A percentile compares a stretch with the other conserved stretches of the same genome.
Evolutionary conservation across 2,329 filamentous ascomycete genomes (phyloP).

Genomic region (Alternaria hordeiaustralica): DNA sequence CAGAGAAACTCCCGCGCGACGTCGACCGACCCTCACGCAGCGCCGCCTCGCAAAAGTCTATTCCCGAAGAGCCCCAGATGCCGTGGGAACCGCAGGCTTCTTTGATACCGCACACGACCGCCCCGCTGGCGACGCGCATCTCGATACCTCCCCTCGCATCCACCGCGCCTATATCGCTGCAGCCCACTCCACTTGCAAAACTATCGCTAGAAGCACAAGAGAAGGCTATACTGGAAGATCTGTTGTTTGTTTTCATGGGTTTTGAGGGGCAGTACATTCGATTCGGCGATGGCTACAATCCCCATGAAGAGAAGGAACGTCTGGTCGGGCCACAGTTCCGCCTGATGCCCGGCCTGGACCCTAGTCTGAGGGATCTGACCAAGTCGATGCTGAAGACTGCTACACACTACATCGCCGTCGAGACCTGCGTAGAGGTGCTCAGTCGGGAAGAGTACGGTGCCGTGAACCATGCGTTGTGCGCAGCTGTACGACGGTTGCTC

Average conservation of each 20-base stretch:
- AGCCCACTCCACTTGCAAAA: constrained; percentile 71
- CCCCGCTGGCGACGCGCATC: constrained; percentile 74
- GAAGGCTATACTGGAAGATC: constrained; percentile 83
- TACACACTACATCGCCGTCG: constrained; percentile 88
- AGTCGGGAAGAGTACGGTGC: constrained; percentile 91
- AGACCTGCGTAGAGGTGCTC: constrained; percentile 92
- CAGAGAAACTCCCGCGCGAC: constrained; percentile 40
- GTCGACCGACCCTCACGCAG: constrained; percentile 31
- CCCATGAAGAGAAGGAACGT: constrained; percentile 82
- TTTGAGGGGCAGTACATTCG: constrained; percentile 98
- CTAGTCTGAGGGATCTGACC: constrained; percentile 86
- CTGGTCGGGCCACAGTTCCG: constrained; percentile 82
- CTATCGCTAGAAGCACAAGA: constrained; percentile 84
- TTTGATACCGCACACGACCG: constrained; percentile 71
- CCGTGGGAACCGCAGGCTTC: constrained; percentile 82
- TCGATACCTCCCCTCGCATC: constrained; percentile 68
- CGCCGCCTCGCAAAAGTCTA: constrained; percentile 26
- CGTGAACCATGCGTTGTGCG: constrained; percentile 94
- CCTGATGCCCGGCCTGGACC: constrained; percentile 83
- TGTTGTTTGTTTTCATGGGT: constrained; percentile 96
- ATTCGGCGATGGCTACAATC: constrained; percentile 82
- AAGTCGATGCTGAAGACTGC: constrained; percentile 92
- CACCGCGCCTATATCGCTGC: constrained; percentile 71
- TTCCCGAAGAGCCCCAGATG: constrained; percentile 39
- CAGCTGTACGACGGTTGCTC: constrained; percentile 87